Evolutionary conservation across 1,139 yeast genomes (phyloP).

Genomic region (Pichia sp.): DNA sequence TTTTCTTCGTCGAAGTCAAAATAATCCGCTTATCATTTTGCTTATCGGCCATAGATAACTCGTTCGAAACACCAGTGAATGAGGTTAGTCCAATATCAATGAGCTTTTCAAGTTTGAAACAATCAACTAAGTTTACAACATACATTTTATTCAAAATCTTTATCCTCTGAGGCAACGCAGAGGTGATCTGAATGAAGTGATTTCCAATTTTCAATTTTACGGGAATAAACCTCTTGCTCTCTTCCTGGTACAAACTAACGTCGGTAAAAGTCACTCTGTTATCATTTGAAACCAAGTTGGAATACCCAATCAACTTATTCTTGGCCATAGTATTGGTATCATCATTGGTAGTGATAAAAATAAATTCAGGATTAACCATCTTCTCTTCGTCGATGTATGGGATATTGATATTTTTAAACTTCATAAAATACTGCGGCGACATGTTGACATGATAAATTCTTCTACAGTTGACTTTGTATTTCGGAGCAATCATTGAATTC

Average conservation of each 20-base stretch:
- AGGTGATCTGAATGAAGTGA: constrained; percentile 53
- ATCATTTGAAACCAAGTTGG: constrained; percentile 36
- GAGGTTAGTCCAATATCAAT: constrained; percentile 45
- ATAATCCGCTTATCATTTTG: constrained; percentile 38
- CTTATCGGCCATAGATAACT: constrained; percentile 49
- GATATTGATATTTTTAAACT: constrained; percentile 5
- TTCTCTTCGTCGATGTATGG: constrained; percentile 4
- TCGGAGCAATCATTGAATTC: constrained; percentile 37
- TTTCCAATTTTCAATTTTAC: constrained; percentile 64
- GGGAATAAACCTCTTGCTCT: constrained; percentile 36
- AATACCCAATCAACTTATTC: constrained; percentile 39
- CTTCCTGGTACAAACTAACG: constrained; percentile 44
- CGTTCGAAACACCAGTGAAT: constrained; percentile 41
- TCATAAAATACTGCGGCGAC: constrained; percentile 31
- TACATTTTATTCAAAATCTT: constrained; percentile 28
- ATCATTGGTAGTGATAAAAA: constrained; percentile 28
- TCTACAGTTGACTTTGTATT: constrained; percentile 45
- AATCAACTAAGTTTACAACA: constrained; percentile 42
- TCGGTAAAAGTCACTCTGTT: constrained; percentile 54
- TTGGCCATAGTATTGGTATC: constrained; percentile 39
- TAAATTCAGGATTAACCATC: constrained; percentile 12
- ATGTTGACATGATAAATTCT: constrained; percentile 56
- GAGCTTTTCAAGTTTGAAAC: constrained; percentile 42
- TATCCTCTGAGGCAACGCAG: constrained; percentile 29
- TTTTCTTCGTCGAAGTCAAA: constrained; percentile 50